Percentiles rank a stretch among this genome's conserved stretches.
phyloP scores from a whole-genome alignment of 176 grass and related monocot genomes.

The Ampelocalamus luodianensis region DNA sequence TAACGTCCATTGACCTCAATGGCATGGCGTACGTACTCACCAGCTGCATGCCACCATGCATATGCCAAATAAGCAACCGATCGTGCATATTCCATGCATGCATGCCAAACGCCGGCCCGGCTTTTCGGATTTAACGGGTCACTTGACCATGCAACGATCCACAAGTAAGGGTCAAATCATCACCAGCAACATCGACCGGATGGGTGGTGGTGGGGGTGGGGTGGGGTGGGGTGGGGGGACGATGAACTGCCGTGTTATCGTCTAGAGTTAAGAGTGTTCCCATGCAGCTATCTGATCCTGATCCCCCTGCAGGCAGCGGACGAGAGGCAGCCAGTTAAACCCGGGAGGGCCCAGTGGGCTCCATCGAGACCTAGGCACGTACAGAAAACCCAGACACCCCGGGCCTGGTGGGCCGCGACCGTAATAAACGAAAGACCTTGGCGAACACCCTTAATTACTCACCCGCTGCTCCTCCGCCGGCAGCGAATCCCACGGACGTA shows the following conservation, averaged over 20 bases:
- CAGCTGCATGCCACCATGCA: not conserved
- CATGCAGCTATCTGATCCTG: not conserved
- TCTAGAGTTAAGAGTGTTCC: not conserved
- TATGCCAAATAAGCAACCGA: too few species aligned
- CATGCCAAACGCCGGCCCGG: not conserved
- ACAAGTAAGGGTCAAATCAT: not conserved
- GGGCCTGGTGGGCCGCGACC: not conserved
- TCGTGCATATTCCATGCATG: not conserved
- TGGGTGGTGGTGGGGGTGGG: too few species aligned
- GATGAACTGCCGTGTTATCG: not conserved
- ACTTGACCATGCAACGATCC: not conserved
- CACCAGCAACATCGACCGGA: not conserved
- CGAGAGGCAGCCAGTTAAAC: not conserved
- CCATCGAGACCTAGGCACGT: not conserved
- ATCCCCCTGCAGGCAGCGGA: not conserved
- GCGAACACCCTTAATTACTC: conserved; percentile 9
- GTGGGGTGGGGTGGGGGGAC: too few species aligned
- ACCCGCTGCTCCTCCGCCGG: conserved; percentile 14
- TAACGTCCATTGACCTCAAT: not conserved
- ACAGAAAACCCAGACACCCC: not conserved
- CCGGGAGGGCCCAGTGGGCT: not conserved
- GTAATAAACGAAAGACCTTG: not conserved
- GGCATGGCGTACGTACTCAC: not conserved
- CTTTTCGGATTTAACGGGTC: not conserved
- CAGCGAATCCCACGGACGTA: conserved; percentile 41